Evolutionary conservation across 768 basidiomycete species (phyloP).

Genomic region (Mycena vitilis): DNA sequence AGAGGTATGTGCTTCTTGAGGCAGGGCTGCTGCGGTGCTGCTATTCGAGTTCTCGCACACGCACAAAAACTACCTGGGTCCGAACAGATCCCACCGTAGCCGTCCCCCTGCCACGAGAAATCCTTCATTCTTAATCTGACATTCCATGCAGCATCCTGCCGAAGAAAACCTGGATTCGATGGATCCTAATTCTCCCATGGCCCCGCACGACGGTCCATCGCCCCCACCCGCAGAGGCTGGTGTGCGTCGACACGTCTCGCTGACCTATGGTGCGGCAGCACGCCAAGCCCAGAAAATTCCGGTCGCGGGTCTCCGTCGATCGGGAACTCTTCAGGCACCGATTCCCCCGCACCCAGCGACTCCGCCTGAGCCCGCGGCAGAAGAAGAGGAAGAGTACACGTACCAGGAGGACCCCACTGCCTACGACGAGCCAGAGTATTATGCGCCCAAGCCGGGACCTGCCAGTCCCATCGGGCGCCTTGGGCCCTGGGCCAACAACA

Average conservation of each 20-base stretch:
- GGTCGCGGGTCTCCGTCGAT: constrained; percentile 71
- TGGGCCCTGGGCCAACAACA: constrained; percentile 67
- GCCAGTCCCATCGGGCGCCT: constrained; percentile 70
- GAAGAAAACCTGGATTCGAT: constrained; percentile 63
- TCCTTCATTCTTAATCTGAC: constrained; percentile 19
- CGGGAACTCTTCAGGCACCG: constrained; percentile 78
- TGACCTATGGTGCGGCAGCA: constrained; percentile 77
- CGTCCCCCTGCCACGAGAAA: neutral
- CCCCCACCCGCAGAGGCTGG: constrained; percentile 77
- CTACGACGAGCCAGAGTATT: constrained; percentile 72
- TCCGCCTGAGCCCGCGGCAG: constrained; percentile 55
- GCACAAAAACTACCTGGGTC: too few species aligned
- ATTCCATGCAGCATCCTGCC: constrained; percentile 46
- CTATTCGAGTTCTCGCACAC: neutral
- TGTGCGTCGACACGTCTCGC: constrained; percentile 84
- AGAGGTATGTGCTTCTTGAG: constrained; percentile 15
- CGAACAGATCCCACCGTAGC: too few species aligned
- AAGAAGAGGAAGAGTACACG: constrained; percentile 68
- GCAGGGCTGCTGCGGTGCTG: constrained; percentile 34
- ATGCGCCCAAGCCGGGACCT: constrained; percentile 55
- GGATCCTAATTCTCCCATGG: constrained; percentile 66
- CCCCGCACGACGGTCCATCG: constrained; percentile 76
- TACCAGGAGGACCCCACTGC: constrained; percentile 62
- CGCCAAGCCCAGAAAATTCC: constrained; percentile 62
- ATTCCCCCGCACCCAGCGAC: constrained; percentile 53